These are phyloP conservation scores for Jamesozyma hellenica DNA, from an alignment of 805 yeast species.

Conservation along the genomic window DNA sequence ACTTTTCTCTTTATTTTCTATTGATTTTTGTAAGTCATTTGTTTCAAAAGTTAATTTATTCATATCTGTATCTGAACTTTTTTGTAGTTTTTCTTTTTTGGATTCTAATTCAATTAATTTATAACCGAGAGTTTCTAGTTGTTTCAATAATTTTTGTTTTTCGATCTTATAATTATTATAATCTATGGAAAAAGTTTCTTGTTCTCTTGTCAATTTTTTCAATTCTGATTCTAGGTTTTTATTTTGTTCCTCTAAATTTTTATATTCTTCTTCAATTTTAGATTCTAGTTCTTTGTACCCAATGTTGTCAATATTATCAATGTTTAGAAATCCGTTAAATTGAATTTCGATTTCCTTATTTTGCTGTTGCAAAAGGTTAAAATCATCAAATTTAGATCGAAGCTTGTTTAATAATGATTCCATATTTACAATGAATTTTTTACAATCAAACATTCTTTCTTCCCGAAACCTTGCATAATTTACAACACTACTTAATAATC, in stretches of 20 bases:
- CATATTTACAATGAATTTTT: conserved; percentile 45
- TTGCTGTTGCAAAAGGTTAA: conserved; percentile 30
- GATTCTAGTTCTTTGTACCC: not conserved
- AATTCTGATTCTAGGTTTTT: conserved; percentile 51
- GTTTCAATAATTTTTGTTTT: conserved; percentile 47
- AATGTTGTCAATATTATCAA: not conserved
- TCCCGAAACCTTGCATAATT: conserved; percentile 81
- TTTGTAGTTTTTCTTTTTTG: conserved; percentile 49
- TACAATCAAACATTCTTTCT: conserved; percentile 61
- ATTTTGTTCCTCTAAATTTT: conserved; percentile 41
- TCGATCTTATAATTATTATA: conserved; percentile 55
- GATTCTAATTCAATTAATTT: conserved; percentile 46
- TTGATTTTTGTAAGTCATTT: conserved; percentile 37
- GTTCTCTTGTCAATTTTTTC: conserved; percentile 47
- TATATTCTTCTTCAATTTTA: conserved; percentile 23
- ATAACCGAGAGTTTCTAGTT: conserved; percentile 52
- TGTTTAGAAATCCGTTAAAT: conserved; percentile 12
- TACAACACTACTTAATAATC: conserved; percentile 71
- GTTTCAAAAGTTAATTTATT: conserved; percentile 44
- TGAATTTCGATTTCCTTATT: conserved; percentile 30
- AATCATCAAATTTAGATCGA: conserved; percentile 35
- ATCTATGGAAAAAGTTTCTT: conserved; percentile 51
- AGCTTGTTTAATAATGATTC: conserved; percentile 40
- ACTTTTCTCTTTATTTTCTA: conserved; percentile 32
- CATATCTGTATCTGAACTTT: conserved; percentile 53